Evolutionary conservation across 768 basidiomycete species (phyloP).

Genomic region (Pisolithus microcarpus): DNA sequence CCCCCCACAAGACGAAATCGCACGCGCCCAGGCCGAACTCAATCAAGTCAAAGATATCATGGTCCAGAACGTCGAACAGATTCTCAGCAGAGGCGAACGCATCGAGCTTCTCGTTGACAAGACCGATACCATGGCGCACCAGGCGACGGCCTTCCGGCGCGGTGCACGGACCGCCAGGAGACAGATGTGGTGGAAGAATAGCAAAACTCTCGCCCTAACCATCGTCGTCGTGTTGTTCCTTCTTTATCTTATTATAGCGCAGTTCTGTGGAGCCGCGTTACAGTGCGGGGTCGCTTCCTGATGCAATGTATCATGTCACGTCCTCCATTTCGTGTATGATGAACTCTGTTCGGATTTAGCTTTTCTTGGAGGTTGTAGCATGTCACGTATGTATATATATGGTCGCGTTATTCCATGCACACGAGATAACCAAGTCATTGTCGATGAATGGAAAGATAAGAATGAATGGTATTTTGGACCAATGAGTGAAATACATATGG

Average conservation of each 20-base stretch:
- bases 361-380: constrained; percentile 9
- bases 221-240: constrained; percentile 67
- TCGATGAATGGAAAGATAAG: background rate
- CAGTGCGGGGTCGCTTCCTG: constrained; percentile 40
- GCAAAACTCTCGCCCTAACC: constrained; percentile 58
- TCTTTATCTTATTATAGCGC: constrained; percentile 76
- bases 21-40: constrained; percentile 83
- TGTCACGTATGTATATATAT: constrained; percentile 1
- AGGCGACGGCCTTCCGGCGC: constrained; percentile 88
- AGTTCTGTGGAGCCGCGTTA: constrained; percentile 82
- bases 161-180: constrained; percentile 78
- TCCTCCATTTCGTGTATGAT: too few relatives aligned
- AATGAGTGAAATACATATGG: background rate
- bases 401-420: background rate
- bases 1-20: constrained; percentile 82
- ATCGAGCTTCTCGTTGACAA: constrained; percentile 96
- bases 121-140: constrained; percentile 91
- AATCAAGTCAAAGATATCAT: constrained; percentile 93
- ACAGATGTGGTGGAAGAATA: constrained; percentile 89
- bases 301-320: background rate
- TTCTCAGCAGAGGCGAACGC: constrained; percentile 87
- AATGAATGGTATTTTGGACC: background rate
- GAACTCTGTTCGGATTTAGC: background rate
- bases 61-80: constrained; percentile 98
- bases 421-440: background rate